These are phyloP conservation scores for Penicillium psychrofluorescens DNA, from an alignment of 495 filamentous ascomycete species.

Conservation along the genomic window DNA sequence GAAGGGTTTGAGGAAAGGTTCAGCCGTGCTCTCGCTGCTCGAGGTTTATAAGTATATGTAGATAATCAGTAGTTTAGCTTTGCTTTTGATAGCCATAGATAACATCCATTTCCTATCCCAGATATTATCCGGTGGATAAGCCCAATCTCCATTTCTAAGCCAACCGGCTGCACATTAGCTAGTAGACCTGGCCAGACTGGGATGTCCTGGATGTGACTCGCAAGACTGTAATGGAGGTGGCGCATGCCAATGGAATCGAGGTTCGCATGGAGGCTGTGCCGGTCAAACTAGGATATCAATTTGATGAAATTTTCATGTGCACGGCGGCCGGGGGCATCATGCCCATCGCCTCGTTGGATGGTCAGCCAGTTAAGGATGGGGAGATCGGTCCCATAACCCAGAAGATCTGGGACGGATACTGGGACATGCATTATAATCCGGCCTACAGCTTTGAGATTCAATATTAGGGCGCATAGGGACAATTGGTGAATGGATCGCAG, in stretches of 20 bases:
- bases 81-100: too few relatives aligned
- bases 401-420: conserved; percentile 34
- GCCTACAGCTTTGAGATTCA: conserved; percentile 18
- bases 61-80: too few relatives aligned
- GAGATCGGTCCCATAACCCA: conserved; percentile 29
- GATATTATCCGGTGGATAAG: too few relatives aligned
- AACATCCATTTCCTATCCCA: too few relatives aligned
- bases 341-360: conserved; percentile 31
- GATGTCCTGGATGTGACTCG: conserved; percentile 26
- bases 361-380: conserved; percentile 22
- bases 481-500: too few relatives aligned
- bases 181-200: too few relatives aligned
- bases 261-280: conserved; percentile 22
- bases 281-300: conserved; percentile 18
- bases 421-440: conserved; percentile 30
- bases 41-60: too few relatives aligned
- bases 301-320: conserved; percentile 32
- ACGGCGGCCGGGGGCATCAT: conserved; percentile 35
- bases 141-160: too few relatives aligned
- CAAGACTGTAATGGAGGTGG: conserved; percentile 26
- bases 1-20: too few relatives aligned
- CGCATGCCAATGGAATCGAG: conserved; percentile 10
- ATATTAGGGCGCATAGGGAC: not conserved
- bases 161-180: too few relatives aligned
- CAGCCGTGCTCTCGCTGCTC: too few relatives aligned